Evolutionary conservation across 306 rosid species (phyloP), one percentile per base, ranked within the genome.

Genomic region (Cicer yamashitae): DNA sequence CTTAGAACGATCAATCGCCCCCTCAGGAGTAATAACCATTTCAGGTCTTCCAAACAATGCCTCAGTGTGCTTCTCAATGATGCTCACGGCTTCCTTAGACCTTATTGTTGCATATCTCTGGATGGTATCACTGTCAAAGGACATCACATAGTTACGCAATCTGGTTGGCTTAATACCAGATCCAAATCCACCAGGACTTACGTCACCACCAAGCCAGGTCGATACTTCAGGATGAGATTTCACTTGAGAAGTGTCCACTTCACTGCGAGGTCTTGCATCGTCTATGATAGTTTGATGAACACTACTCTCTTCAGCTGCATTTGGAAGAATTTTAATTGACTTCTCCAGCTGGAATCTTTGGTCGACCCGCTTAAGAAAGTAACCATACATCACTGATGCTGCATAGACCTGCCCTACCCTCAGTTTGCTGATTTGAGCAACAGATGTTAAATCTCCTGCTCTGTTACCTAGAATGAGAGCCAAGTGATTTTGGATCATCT

Each of bases 261-360:
- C 86, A 79, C 74, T 52, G 47, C 13, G 18, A 2, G 88, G 82
- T 65, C 80, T 83, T 68, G 57, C 61, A 46, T 82, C 86, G 12
- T 88, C 90, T 73, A 77, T 82, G 39, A 76, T 61, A 57, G 82
- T 44, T 64, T 81, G 81, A 10, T 75, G 81, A 79, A 72, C 30
- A 67, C 65, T 59, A 57, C 56, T 87, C 8, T 84, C 91, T 53
- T 77, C 80, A 38, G 79, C 47, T 34, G 77, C 67, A 61, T 56
- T 61, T 4, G 87, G 84, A 88, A 96, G 99, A 79, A 75, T 47
- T 85, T 89, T 92, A 85, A 96, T 81, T 1, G 96, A 79, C 96
- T 92, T 96, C 91, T 96, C 99, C 40, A 96, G 92, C 84, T 96
- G 97, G 86, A 96, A 96, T 87, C 99, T 82, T 79, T 90, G 93